phyloP scores from a whole-genome alignment of 148 eudicot species.

The Spergularia bocconei region DNA sequence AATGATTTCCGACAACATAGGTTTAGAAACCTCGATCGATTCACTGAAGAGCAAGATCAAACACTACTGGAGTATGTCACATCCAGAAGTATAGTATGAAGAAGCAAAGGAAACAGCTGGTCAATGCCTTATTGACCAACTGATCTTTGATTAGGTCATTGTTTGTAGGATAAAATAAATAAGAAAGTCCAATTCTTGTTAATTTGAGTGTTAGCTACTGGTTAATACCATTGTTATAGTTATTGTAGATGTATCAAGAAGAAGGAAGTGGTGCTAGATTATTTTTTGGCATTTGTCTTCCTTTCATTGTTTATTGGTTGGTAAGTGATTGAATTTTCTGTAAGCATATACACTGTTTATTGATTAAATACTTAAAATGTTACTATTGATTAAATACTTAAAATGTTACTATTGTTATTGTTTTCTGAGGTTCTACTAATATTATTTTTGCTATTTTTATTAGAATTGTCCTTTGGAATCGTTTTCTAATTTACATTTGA shows the following conservation, averaged over 20 bases:
- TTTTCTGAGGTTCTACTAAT: too few species aligned
- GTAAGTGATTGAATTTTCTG: too few species aligned
- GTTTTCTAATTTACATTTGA: too few species aligned
- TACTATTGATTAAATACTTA: too few species aligned
- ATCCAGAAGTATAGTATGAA: neutral
- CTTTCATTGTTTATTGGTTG: too few species aligned
- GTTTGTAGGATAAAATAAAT: neutral
- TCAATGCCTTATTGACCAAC: constrained; percentile 44
- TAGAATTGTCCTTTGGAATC: too few species aligned
- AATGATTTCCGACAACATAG: constrained; percentile 33
- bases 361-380: too few species aligned
- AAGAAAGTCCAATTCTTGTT: neutral
- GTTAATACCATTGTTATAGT: constrained; percentile 28
- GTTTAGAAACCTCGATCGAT: constrained; percentile 12
- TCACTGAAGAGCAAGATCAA: neutral
- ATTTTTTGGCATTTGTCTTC: too few species aligned
- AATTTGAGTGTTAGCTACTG: constrained; percentile 37
- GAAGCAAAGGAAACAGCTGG: constrained; percentile 26
- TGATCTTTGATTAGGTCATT: neutral
- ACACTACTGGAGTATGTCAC: constrained; percentile 23
- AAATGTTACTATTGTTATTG: too few species aligned
- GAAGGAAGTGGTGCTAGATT: too few species aligned
- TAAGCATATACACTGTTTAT: too few species aligned
- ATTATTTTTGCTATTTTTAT: too few species aligned
- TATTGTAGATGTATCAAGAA: neutral